These are phyloP conservation scores for Lipomyces lipofer DNA, from an alignment of 805 yeast species.

Conservation along the genomic window DNA sequence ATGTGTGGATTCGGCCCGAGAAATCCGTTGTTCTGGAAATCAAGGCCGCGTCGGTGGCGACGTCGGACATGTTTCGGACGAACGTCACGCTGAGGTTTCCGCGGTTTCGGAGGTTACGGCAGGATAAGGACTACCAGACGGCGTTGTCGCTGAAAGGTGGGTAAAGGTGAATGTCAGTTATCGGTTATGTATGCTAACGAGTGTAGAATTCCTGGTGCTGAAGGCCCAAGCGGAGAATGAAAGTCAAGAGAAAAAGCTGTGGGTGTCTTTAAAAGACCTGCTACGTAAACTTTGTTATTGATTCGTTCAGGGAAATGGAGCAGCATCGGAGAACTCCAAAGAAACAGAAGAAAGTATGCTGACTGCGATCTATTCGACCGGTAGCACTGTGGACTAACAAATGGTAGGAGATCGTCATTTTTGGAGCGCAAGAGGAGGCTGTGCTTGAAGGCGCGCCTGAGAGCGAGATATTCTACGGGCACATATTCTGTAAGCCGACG, in stretches of 20 bases:
- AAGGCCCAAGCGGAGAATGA: conserved; percentile 34
- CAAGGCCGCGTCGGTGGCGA: conserved; percentile 67
- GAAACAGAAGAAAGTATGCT: conserved; percentile 1
- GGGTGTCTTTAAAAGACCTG: neutral
- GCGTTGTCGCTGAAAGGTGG: conserved; percentile 27
- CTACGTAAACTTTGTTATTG: too few species aligned
- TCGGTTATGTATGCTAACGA: too few species aligned
- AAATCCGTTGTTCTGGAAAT: conserved; percentile 79
- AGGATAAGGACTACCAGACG: conserved; percentile 58
- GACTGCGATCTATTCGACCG: neutral
- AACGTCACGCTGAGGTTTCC: conserved; percentile 76
- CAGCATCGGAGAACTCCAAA: conserved; percentile 10
- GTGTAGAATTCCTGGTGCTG: conserved; percentile 25
- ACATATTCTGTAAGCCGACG: conserved; percentile 7
- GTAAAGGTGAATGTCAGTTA: conserved; percentile 10
- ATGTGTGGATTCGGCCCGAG: conserved; percentile 75
- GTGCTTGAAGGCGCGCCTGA: neutral
- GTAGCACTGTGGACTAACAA: neutral
- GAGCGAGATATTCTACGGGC: conserved; percentile 15
- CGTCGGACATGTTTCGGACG: conserved; percentile 55
- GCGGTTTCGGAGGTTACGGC: conserved; percentile 64
- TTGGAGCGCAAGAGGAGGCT: neutral
- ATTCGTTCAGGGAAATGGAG: conserved; percentile 13
- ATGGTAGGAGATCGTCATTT: conserved; percentile 4
- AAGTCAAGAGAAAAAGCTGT: conserved; percentile 43